Base-by-base conservation (phyloP, 2,329 filamentous ascomycete species). In the Monilinia laxa region DNA sequence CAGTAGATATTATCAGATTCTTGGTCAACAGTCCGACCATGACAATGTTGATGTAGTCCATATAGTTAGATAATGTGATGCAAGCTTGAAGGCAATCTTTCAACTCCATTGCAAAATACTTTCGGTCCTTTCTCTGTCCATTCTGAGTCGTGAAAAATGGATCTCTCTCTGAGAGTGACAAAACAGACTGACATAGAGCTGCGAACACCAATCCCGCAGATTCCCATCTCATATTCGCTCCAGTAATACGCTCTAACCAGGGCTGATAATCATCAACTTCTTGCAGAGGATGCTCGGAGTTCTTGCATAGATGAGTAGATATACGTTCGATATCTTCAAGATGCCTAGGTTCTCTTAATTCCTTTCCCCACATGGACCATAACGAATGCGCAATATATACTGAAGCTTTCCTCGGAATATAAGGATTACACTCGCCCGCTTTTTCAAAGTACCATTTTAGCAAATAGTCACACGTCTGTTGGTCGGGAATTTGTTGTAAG, bases 11-110 rank as follows among this genome's bases (percentile, higher is more conserved):
- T 2, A 78, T 76, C 5, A 71, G 64, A 10, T 77, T 74, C n/a
- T 78, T 76, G n/a, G 73, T 70, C 16, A 76, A 73, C 0, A 82
- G 72, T 31, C 76, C 76, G 2, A 81, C 73, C 69, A 81, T 73
- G 0, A 79, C 67, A 4, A 77, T 76, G n/a, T 81, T 82, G 0
- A 76, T 75, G 63, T 73, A 40, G 70, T 77, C 70, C 73, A 75
- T 67, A 71, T 70, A 78, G 63, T 70, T 78, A 64, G 42, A 76
- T 47, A 80, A 57, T 1, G 76, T 76, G n/a, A 79, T 73, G 42
- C 78, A 80, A 42, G 77, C 72, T 56, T 75, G 72, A 1, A 76
- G 69, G 55, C 76, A 76, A 47, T 75, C 73, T 68, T 75, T 74
- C 68, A 76, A 70, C 69, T 75, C 74, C 1, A 73, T 55, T 1